Evolutionary conservation across 441 rosid species (phyloP), one percentile per base, ranked within the genome.

Genomic region (Iberis amara): DNA sequence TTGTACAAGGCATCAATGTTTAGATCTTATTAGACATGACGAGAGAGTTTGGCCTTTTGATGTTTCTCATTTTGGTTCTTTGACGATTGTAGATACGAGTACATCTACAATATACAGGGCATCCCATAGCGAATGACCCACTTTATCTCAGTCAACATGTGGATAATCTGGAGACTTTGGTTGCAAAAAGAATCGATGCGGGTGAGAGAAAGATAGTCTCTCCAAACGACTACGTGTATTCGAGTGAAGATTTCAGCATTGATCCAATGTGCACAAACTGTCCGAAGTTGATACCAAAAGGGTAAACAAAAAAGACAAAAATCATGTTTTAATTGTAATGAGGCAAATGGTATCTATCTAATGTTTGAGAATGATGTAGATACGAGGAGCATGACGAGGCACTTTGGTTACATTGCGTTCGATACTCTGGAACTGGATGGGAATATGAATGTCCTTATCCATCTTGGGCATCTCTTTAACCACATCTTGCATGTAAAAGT

Each of bases 261-360:
- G 94, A 88, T 75, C 89, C 91, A 47, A 57, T 86, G 89, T 92
- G 96, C 68, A 79, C 91, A 4, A 82, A 86, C 66, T 86, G 98
- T 76, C 92, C 94, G 28, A 65, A 77, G 70, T 68, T 83, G 68
- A 81, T 69, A 57, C 98, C 95, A 6, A 72, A 78, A 55, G 92
- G 96, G 95, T 88, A 71, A 63, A 69, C 37, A n/a, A 8, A 49
- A n/a, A 26, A 38, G 33, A 27, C 14, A 28, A 49, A 33, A 13
- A 37, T 30, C 6, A 6, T 53, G 23, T 52, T 38, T 8, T 26
- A 23, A 2, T 33, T 47, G 56, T 4, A 5, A 14, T 46, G 32
- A 33, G 32, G 39, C 18, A 52, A 46, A 46, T 24, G 39, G 33
- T 5, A 12, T 47, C 26, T 5, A 12, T 47, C 57, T 54, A 13